phyloP scores from a whole-genome alignment of 192 early-diverging fungal species.

The Backusella luteola region DNA sequence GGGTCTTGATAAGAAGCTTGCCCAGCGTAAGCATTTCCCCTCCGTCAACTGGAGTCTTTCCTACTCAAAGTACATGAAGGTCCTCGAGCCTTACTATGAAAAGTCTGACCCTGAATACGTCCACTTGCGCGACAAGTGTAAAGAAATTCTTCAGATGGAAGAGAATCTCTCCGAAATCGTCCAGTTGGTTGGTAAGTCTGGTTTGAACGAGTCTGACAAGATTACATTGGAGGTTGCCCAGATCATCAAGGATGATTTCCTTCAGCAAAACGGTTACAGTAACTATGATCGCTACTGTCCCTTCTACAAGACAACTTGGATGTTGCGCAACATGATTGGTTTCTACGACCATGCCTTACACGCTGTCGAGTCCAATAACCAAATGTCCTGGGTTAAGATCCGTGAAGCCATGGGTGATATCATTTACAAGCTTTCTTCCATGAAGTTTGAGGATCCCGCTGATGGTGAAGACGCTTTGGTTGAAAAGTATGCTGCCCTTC shows the following conservation, averaged over 20 bases:
- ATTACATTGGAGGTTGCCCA: conserved; percentile 97
- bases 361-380: conserved; percentile 87
- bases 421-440: conserved; percentile 95
- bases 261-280: conserved; percentile 99
- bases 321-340: conserved; percentile 96
- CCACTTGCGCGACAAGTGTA: conserved; percentile 86
- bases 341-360: conserved; percentile 95
- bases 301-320: conserved; percentile 99
- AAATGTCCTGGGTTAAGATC: conserved; percentile 95
- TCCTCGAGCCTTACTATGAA: conserved; percentile 95
- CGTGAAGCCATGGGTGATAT: conserved; percentile 89
- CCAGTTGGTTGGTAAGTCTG: conserved; percentile 95
- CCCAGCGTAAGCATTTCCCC: conserved; percentile 99
- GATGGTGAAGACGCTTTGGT: conserved; percentile 89
- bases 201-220: conserved; percentile 88
- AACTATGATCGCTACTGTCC: conserved; percentile 99
- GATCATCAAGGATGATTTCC: conserved; percentile 99
- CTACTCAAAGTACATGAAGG: conserved; percentile 99
- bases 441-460: conserved; percentile 99
- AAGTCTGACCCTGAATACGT: conserved; percentile 92
- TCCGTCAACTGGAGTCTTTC: conserved; percentile 98
- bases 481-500: conserved; percentile 86
- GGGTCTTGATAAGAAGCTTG: conserved; percentile 99
- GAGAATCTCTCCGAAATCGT: conserved; percentile 99
- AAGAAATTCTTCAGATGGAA: conserved; percentile 98